A percentile compares a stretch with the other conserved stretches of the same genome.
Evolutionary conservation across 768 basidiomycete species (phyloP).

Genomic region (Hypholoma sublateritium): DNA sequence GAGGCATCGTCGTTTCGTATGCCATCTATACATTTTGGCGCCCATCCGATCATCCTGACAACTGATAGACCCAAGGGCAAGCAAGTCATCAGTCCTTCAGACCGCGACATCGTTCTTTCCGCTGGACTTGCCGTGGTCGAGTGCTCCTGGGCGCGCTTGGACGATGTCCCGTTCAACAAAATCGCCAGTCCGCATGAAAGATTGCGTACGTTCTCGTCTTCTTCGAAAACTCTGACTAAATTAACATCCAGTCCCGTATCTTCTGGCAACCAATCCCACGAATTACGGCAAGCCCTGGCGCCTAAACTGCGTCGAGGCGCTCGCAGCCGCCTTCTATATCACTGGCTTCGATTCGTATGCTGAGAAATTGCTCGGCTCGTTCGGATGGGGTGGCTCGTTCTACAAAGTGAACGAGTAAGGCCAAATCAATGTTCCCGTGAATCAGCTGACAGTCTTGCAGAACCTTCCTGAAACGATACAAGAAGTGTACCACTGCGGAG

Average conservation of each 20-base stretch:
- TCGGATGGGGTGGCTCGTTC: conserved; percentile 92
- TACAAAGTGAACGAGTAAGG: conserved; percentile 76
- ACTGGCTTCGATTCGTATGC: conserved; percentile 84
- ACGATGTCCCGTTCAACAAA: conserved; percentile 93
- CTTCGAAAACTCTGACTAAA: not conserved
- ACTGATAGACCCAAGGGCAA: conserved; percentile 68
- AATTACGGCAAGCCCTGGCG: conserved; percentile 99
- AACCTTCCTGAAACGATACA: conserved; percentile 71
- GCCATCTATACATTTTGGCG: conserved; percentile 25
- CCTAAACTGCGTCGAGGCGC: conserved; percentile 91
- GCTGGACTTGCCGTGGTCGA: conserved; percentile 95
- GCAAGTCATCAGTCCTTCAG: conserved; percentile 75
- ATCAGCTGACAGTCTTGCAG: conserved; percentile 28
- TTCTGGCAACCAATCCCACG: conserved; percentile 93
- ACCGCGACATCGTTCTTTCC: conserved; percentile 73
- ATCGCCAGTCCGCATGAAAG: conserved; percentile 93
- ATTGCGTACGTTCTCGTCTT: conserved; percentile 54
- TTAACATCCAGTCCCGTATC: conserved; percentile 75
- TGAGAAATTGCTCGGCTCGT: conserved; percentile 72
- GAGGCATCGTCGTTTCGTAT: conserved; percentile 93
- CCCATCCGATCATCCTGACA: not conserved
- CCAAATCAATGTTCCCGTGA: not conserved
- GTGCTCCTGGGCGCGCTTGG: conserved; percentile 95
- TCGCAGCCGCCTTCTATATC: conserved; percentile 95
- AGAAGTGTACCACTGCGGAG: conserved; percentile 61